These are phyloP conservation scores for Pestalotiopsis sp. DNA, from an alignment of 2,329 filamentous ascomycete genomes.

Conservation along the genomic window DNA sequence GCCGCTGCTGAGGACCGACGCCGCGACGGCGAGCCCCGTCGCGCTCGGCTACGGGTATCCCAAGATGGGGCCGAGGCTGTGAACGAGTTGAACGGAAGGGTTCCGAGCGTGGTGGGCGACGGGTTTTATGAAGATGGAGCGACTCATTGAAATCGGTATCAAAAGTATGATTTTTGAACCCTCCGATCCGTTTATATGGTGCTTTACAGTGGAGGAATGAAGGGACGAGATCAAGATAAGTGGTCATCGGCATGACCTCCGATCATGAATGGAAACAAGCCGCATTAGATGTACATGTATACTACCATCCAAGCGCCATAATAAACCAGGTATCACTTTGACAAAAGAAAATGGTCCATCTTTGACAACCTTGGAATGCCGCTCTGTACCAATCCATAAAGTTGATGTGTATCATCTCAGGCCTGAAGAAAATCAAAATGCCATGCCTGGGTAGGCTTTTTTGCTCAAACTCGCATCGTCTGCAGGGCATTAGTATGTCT, in stretches of 20 bases:
- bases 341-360: not conserved
- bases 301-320: not conserved
- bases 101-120: not conserved
- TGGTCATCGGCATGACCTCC: not conserved
- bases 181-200: no score
- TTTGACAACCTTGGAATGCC: not conserved
- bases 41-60: slow-evolving; percentile 63
- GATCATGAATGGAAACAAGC: not conserved
- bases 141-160: not conserved
- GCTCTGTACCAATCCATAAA: not conserved
- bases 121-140: not conserved
- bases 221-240: not conserved
- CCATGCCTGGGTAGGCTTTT: not conserved
- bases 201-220: not conserved
- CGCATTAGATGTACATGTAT: slow-evolving; percentile 1
- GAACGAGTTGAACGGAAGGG: slow-evolving; percentile 16
- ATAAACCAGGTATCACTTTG: not conserved
- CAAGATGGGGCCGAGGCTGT: slow-evolving; percentile 41
- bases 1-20: slow-evolving; percentile 36
- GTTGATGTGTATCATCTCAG: not conserved
- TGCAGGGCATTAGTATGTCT: not conserved
- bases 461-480: not conserved
- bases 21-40: slow-evolving; percentile 45
- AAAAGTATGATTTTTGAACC: no score
- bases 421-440: not conserved